A percentile compares a stretch with the other conserved stretches of the same genome.
phyloP scores from a whole-genome alignment of 169 alveolate genomes.

The Toxoplasma gondii region DNA sequence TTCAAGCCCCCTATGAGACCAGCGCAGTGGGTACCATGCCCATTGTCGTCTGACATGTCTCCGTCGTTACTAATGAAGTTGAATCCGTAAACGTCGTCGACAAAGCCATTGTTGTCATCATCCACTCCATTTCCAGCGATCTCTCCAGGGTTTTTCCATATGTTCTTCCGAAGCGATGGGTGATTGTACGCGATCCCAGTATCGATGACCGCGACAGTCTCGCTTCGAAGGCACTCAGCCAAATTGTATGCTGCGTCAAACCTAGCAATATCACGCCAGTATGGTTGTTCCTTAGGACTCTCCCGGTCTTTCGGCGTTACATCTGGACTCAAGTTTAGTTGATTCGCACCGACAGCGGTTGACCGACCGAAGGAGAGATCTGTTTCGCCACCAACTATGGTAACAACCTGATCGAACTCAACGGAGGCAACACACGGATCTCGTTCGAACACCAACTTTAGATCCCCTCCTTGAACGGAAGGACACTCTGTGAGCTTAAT shows the following conservation, averaged over 20 bases:
- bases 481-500: slow-evolving; percentile 28
- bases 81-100: slow-evolving; percentile 82
- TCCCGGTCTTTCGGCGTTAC: not conserved
- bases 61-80: slow-evolving; percentile 75
- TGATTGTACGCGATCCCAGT: slow-evolving; percentile 88
- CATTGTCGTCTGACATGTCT: slow-evolving; percentile 82
- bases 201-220: slow-evolving; percentile 83
- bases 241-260: not conserved
- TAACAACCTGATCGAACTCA: slow-evolving; percentile 21
- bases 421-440: slow-evolving; percentile 43
- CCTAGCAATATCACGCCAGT: slow-evolving; percentile 26
- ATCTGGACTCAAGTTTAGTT: not conserved
- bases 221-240: not conserved
- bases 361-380: not conserved
- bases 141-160: slow-evolving; percentile 81
- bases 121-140: slow-evolving; percentile 80
- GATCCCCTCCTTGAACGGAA: not conserved
- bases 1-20: slow-evolving; percentile 79
- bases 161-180: slow-evolving; percentile 80
- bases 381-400: not conserved
- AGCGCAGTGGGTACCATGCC: slow-evolving; percentile 86
- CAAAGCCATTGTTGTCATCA: slow-evolving; percentile 80
- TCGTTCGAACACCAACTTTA: slow-evolving; percentile 25
- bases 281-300: not conserved
- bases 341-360: not conserved